A percentile compares a stretch with the other conserved stretches of the same genome.
phyloP scores from a whole-genome alignment of 2,329 filamentous ascomycete species.

The Ustulina deusta region DNA sequence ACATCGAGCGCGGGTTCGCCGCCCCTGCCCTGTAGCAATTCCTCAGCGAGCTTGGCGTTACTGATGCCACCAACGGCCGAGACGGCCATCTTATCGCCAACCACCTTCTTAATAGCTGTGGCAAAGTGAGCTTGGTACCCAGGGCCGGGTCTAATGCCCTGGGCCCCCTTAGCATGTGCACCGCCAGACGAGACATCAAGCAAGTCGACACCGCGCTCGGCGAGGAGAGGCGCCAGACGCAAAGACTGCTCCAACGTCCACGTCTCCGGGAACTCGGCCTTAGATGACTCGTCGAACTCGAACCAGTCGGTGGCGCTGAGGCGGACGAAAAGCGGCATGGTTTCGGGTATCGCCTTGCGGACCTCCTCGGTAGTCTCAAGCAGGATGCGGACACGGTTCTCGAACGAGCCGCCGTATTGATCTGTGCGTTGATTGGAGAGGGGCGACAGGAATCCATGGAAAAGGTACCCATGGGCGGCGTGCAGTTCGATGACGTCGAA shows the following conservation, averaged over 20 bases:
- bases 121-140: slow-evolving; percentile 77
- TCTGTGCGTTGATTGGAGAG: slow-evolving; percentile 77
- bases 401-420: slow-evolving; percentile 75
- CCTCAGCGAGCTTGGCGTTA: slow-evolving; percentile 59
- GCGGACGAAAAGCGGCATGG: slow-evolving; percentile 76
- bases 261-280: slow-evolving; percentile 58
- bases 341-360: slow-evolving; percentile 69
- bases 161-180: slow-evolving; percentile 58
- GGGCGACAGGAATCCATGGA: slow-evolving; percentile 77
- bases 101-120: slow-evolving; percentile 72
- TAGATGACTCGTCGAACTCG: slow-evolving; percentile 68
- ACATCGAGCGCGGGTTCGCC: slow-evolving; percentile 58
- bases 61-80: slow-evolving; percentile 64
- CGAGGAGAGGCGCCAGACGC: slow-evolving; percentile 69
- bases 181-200: slow-evolving; percentile 76
- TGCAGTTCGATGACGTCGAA: slow-evolving; percentile 79
- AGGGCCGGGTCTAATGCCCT: slow-evolving; percentile 66
- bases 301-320: slow-evolving; percentile 77
- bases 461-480: slow-evolving; percentile 81
- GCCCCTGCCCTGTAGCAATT: slow-evolving; percentile 54
- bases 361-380: slow-evolving; percentile 75
- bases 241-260: slow-evolving; percentile 74
- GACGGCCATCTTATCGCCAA: slow-evolving; percentile 72
- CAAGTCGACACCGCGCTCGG: slow-evolving; percentile 74
- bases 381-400: slow-evolving; percentile 76